Conservation (phyloP, 805 yeast species). For the Priceomyces haplophilus region DNA sequence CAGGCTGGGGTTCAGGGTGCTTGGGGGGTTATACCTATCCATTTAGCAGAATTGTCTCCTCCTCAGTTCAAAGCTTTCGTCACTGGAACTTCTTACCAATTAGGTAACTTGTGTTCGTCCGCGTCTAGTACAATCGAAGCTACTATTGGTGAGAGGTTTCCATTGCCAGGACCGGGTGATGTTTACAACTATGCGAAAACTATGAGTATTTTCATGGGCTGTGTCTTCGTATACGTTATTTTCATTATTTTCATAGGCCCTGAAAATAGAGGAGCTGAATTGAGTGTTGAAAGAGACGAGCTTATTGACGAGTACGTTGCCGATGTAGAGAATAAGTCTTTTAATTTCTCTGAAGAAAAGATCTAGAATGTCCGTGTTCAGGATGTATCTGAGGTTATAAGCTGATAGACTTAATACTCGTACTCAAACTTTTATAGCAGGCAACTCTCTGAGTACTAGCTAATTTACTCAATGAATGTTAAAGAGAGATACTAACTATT, state of each 20-base stretch:
- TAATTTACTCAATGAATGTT: no score
- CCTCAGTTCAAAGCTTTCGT: conserved; percentile 53
- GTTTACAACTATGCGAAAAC: conserved; percentile 53
- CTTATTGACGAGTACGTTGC: conserved; percentile 3
- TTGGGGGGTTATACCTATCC: conserved; percentile 66
- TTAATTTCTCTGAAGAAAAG: conserved; percentile 2
- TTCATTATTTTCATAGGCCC: conserved; percentile 57
- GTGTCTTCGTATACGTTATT: conserved; percentile 54
- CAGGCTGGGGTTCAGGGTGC: conserved; percentile 68
- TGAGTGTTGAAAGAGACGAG: conserved; percentile 7
- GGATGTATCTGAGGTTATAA: no score
- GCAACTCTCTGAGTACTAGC: no score
- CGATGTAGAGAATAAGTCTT: not conserved
- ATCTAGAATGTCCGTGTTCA: not conserved
- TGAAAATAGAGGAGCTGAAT: conserved; percentile 37
- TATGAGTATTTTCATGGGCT: conserved; percentile 66
- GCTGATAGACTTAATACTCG: no score
- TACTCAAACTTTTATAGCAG: no score
- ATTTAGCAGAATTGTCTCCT: conserved; percentile 59
- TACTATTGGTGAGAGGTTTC: conserved; percentile 55
- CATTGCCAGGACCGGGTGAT: conserved; percentile 22
- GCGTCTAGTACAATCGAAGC: conserved; percentile 70
- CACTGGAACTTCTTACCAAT: conserved; percentile 61
- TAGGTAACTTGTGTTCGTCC: conserved; percentile 65
- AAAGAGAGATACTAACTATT: no score